Percentiles rank a stretch among this genome's conserved stretches.
These are phyloP conservation scores for Nadsonia fulvescens DNA, from an alignment of 805 yeast species.

Conservation along the genomic window DNA sequence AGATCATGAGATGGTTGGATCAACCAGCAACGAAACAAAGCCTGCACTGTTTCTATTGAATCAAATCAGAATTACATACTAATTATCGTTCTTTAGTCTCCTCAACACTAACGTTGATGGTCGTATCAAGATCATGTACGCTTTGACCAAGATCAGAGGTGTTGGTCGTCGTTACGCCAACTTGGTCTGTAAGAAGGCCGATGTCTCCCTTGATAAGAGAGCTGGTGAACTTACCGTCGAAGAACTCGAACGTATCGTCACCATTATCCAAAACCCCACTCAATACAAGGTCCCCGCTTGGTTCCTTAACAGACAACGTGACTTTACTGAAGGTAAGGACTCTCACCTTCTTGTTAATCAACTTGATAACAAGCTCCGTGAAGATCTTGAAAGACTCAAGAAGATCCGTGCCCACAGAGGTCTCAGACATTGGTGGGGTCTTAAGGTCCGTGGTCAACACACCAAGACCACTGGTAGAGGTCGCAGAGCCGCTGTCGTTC, in stretches of 20 bases:
- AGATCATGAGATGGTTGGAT: too few species aligned
- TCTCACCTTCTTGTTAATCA: conserved; percentile 97
- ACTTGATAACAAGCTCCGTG: conserved; percentile 98
- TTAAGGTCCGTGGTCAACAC: conserved; percentile 99
- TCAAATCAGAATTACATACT: too few species aligned
- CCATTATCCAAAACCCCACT: conserved; percentile 99
- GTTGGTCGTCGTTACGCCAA: conserved; percentile 99
- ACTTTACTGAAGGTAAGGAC: conserved; percentile 95
- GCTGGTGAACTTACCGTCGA: conserved; percentile 99
- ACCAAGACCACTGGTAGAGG: conserved; percentile 99
- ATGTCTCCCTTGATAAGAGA: conserved; percentile 92
- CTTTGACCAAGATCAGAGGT: conserved; percentile 99
- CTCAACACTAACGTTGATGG: conserved; percentile 99
- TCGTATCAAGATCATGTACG: conserved; percentile 99
- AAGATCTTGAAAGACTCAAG: conserved; percentile 95
- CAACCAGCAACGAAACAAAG: too few species aligned
- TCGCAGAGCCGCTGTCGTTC: conserved; percentile 36
- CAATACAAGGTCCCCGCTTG: conserved; percentile 98
- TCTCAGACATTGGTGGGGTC: conserved; percentile 99
- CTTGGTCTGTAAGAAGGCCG: conserved; percentile 99
- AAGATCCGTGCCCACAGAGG: conserved; percentile 99
- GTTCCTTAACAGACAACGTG: conserved; percentile 99
- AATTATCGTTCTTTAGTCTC: conserved; percentile 66
- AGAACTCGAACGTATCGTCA: conserved; percentile 98
- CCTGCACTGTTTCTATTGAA: too few species aligned